Conservation (phyloP, 2,329 filamentous ascomycete genomes). For the Aureobasidium sp. region DNA sequence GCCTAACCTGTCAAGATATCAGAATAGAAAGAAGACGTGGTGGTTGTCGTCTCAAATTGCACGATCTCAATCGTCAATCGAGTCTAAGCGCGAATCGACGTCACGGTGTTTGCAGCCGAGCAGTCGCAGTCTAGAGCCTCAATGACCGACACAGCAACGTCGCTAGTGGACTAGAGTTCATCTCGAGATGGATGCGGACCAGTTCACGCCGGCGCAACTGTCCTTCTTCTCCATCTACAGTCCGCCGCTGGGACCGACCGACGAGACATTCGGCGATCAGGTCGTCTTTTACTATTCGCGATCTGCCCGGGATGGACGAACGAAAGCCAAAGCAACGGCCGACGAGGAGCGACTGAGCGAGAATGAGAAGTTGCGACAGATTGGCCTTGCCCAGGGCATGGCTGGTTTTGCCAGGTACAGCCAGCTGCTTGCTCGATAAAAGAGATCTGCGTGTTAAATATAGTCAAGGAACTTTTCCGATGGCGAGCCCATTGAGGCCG, state of each 20-base stretch:
- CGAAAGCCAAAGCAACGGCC: constrained; percentile 19
- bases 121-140: constrained; percentile 4
- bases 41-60: neutral
- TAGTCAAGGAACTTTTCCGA: constrained; percentile 65
- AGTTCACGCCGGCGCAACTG: constrained; percentile 62
- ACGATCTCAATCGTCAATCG: constrained; percentile 4
- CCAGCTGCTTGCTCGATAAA: constrained; percentile 3
- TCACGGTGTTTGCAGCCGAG: neutral
- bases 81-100: neutral
- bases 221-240: constrained; percentile 95
- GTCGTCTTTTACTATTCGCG: constrained; percentile 85
- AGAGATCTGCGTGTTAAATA: neutral
- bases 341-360: constrained; percentile 39
- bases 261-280: constrained; percentile 70
- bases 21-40: neutral
- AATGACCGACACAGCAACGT: neutral
- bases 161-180: neutral
- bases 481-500: constrained; percentile 67
- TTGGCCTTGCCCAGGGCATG: constrained; percentile 95
- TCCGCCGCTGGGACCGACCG: constrained; percentile 65
- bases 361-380: constrained; percentile 83
- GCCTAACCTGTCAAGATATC: neutral
- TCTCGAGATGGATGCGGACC: neutral
- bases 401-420: constrained; percentile 71
- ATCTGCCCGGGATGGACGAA: constrained; percentile 25